Conservation (phyloP, 306 rosid genomes). For the Luffa acutangula region DNA sequence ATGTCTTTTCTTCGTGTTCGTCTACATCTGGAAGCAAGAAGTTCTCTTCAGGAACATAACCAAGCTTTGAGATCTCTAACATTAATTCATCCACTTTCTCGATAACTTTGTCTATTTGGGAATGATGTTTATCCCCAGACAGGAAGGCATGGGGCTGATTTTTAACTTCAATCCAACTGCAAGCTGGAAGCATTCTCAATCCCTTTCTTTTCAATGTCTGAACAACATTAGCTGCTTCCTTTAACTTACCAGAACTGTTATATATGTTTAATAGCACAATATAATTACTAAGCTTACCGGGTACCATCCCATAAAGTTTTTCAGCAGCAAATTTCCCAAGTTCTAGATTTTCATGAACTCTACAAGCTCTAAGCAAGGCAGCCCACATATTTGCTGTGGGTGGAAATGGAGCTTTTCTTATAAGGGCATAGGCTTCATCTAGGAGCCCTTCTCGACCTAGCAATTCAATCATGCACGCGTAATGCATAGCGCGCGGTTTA, state of each 20-base stretch:
- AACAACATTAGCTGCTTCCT: slow-evolving; percentile 77
- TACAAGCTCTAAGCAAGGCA: slow-evolving; percentile 80
- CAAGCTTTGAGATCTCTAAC: slow-evolving; percentile 47
- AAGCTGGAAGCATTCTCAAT: slow-evolving; percentile 59
- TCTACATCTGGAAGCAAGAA: slow-evolving; percentile 70
- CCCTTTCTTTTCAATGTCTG: slow-evolving; percentile 65
- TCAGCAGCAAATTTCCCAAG: slow-evolving; percentile 76
- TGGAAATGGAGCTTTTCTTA: slow-evolving; percentile 48
- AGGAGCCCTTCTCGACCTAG: slow-evolving; percentile 70
- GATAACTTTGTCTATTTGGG: slow-evolving; percentile 36
- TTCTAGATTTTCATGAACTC: slow-evolving; percentile 53
- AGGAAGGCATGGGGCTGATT: slow-evolving; percentile 37
- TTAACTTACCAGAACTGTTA: slow-evolving; percentile 44
- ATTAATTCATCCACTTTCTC: slow-evolving; percentile 48
- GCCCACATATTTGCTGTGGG: slow-evolving; percentile 90
- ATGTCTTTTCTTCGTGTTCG: slow-evolving; percentile 40
- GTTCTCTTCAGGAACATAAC: slow-evolving; percentile 32
- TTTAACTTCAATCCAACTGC: slow-evolving; percentile 69
- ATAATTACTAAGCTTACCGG: slow-evolving; percentile 63
- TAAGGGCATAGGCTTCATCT: slow-evolving; percentile 60
- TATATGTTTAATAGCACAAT: slow-evolving; percentile 66
- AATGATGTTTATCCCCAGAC: slow-evolving; percentile 50
- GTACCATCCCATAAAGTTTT: slow-evolving; percentile 68
- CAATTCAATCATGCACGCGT: slow-evolving; percentile 76
- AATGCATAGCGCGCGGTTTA: slow-evolving; percentile 95